Conservation (phyloP, 1,139 yeast genomes). For the Suhomyces taliae region DNA sequence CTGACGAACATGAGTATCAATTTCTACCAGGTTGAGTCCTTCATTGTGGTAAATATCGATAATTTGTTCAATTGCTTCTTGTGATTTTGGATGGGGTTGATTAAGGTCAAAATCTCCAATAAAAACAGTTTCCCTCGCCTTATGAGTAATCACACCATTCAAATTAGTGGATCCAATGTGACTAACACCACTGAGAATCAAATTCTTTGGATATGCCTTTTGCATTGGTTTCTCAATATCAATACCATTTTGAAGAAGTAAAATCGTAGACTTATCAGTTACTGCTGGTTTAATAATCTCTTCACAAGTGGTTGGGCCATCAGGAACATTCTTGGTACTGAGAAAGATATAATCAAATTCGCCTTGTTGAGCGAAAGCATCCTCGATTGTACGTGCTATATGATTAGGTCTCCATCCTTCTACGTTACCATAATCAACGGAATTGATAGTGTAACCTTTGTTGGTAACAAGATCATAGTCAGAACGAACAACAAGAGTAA, state of each 20-base stretch:
- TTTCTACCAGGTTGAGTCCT: slow-evolving; percentile 39
- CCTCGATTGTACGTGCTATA: slow-evolving; percentile 42
- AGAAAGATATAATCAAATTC: slow-evolving; percentile 68
- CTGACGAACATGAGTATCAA: slow-evolving; percentile 50
- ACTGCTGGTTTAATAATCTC: slow-evolving; percentile 61
- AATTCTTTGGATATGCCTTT: slow-evolving; percentile 55
- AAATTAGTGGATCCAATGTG: slow-evolving; percentile 65
- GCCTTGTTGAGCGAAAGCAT: slow-evolving; percentile 42
- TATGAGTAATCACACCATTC: slow-evolving; percentile 51
- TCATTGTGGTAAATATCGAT: slow-evolving; percentile 48
- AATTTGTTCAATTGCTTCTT: slow-evolving; percentile 38
- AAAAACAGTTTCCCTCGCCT: slow-evolving; percentile 51
- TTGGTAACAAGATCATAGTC: slow-evolving; percentile 54
- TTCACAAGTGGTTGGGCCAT: slow-evolving; percentile 52
- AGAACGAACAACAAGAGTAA: slow-evolving; percentile 66
- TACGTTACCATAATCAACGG: slow-evolving; percentile 60
- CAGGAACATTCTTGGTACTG: slow-evolving; percentile 76
- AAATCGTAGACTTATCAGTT: slow-evolving; percentile 23
- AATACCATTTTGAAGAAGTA: slow-evolving; percentile 64
- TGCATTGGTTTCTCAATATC: slow-evolving; percentile 67
- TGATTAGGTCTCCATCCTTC: slow-evolving; percentile 55
- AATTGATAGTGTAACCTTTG: slow-evolving; percentile 60
- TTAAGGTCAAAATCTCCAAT: slow-evolving; percentile 51
- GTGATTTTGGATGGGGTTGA: slow-evolving; percentile 18
- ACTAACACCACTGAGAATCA: slow-evolving; percentile 66